These are phyloP conservation scores for Talaromyces proteolyticus DNA, from an alignment of 495 filamentous ascomycete species.

Conservation along the genomic window DNA sequence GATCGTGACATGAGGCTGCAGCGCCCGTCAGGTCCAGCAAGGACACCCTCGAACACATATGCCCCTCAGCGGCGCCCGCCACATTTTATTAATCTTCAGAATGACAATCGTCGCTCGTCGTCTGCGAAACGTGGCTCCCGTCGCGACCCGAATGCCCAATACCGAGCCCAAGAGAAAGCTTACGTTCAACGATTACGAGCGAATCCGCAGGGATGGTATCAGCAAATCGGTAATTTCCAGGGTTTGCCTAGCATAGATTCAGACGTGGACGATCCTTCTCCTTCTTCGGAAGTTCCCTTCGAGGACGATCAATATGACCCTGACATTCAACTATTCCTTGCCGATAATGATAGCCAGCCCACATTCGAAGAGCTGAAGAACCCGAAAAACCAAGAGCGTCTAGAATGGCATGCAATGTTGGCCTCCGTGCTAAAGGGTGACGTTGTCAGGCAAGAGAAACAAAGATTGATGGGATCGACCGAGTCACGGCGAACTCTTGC, in stretches of 20 bases:
- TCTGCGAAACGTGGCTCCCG: conserved; percentile 43
- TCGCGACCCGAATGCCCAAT: conserved; percentile 72
- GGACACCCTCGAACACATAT: conserved; percentile 69
- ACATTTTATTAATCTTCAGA: conserved; percentile 49
- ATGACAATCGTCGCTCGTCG: conserved; percentile 45
- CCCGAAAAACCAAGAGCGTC: conserved; percentile 78
- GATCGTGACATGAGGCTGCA: conserved; percentile 35
- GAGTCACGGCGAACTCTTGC: conserved; percentile 69
- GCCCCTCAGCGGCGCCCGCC: conserved; percentile 67
- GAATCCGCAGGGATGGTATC: conserved; percentile 57
- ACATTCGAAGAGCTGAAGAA: conserved; percentile 85
- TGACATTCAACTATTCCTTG: conserved; percentile 85
- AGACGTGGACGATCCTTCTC: conserved; percentile 85
- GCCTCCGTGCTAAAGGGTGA: conserved; percentile 93
- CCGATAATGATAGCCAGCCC: conserved; percentile 79
- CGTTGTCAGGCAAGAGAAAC: conserved; percentile 96
- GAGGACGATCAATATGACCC: conserved; percentile 84
- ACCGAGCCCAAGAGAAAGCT: conserved; percentile 73
- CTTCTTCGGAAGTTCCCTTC: conserved; percentile 74
- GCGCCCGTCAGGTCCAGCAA: conserved; percentile 53
- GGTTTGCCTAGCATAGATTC: conserved; percentile 65
- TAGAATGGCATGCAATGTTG: conserved; percentile 98
- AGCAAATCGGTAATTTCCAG: conserved; percentile 70
- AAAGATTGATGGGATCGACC: conserved; percentile 76
- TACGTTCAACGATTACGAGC: conserved; percentile 74